Evolutionary conservation across 2,329 filamentous ascomycete species (phyloP), one percentile per base, ranked within the genome.

Genomic region (Akanthomyces muscarius): DNA sequence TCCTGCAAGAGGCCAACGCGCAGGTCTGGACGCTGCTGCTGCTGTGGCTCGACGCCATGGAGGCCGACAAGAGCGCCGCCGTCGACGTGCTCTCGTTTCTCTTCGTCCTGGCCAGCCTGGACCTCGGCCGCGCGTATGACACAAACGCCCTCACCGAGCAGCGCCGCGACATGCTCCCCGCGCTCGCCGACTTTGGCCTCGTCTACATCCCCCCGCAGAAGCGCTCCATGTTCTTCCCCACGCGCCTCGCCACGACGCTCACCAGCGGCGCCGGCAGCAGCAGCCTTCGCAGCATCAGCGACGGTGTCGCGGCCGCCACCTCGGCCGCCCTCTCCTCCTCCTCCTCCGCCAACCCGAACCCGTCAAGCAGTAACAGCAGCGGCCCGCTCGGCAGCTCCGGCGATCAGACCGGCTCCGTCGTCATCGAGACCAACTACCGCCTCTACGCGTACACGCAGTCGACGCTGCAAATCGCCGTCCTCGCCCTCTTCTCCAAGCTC

Each of bases 391-490:
- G 71, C 21, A 70, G 75, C 28, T 71, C 62, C 33, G 70, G 75
- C 59, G 79, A 83, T 21, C 76, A 81, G 66, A 87, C 88, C 70
- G 93, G 93, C 66, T 95, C 92, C 78, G 92, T 99, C 72, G 93
- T 99, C 70, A 86, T 99, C 68, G 95, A 99, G 79, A 99, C 95
- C 10, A 99, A 99, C 78, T 98, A 97, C 79, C 90, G 95, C 30
- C 80, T 99, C 68, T 99, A 99, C 78, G 95, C 95, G 38, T 99
- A 99, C 79, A 98, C 96, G 7, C 89, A 90, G 41, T 97, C 92
- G 0, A 91, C 93, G 0, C 86, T 99, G 0, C 94, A 97, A 75
- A 99, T 98, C 67, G 92, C 92, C 61, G 92, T 99, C 65, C 87
- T 99, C 52, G 88, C 89, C 45, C 89, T 99, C 66, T 99, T 99